These are phyloP conservation scores for Colletotrichum tabaci DNA, from an alignment of 2,329 filamentous ascomycete genomes.

Conservation along the genomic window DNA sequence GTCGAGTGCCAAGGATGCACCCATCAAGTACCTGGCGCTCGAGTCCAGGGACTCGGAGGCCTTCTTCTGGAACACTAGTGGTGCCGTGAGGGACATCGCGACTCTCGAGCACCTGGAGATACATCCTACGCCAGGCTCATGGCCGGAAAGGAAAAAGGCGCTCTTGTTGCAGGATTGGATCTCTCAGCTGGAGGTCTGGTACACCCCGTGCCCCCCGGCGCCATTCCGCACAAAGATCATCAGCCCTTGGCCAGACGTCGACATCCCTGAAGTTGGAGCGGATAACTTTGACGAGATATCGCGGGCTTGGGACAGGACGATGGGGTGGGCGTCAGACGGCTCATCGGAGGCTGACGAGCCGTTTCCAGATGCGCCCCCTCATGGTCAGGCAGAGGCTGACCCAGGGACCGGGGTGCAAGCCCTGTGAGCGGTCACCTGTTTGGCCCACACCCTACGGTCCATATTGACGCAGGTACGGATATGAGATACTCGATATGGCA, in stretches of 20 bases:
- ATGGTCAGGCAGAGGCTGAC: no score
- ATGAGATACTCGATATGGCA: no score
- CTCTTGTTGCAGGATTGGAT: not conserved
- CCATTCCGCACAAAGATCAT: constrained; percentile 15
- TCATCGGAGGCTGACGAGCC: no score
- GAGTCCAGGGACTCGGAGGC: constrained; percentile 26
- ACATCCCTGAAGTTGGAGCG: constrained; percentile 25
- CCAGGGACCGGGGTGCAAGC: no score
- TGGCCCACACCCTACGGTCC: no score
- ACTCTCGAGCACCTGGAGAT: constrained; percentile 24
- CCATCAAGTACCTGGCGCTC: constrained; percentile 25
- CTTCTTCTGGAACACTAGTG: constrained; percentile 27
- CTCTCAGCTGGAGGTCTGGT: no score
- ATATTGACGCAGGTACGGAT: no score
- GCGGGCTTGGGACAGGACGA: not conserved
- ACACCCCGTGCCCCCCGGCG: no score
- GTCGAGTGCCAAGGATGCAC: constrained; percentile 22
- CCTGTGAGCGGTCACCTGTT: no score
- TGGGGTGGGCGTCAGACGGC: no score
- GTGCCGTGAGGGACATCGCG: constrained; percentile 20
- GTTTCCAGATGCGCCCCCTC: no score
- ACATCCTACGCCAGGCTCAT: constrained; percentile 26
- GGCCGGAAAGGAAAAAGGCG: constrained; percentile 24
- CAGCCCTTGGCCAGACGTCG: constrained; percentile 23
- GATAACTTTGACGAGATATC: constrained; percentile 28